Percentiles rank a stretch among this genome's conserved stretches.
phyloP scores from a whole-genome alignment of 2,329 filamentous ascomycete species.

The Claviceps fusiformis region DNA sequence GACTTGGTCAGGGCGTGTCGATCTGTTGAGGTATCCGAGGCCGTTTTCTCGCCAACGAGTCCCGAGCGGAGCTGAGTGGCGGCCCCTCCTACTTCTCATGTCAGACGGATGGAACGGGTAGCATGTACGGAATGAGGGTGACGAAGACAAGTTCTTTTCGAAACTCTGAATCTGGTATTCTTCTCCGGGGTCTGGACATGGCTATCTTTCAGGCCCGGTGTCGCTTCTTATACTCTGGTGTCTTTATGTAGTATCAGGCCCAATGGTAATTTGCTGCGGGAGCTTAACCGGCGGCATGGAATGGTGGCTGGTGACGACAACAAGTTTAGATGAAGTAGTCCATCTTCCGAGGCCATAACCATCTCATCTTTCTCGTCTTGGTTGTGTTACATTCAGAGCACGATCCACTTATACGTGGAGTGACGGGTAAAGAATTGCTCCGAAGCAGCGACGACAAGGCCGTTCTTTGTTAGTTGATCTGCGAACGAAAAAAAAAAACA shows the following conservation, averaged over 20 bases:
- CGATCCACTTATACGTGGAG: not conserved
- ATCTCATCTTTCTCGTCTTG: not conserved
- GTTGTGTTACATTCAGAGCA: not conserved
- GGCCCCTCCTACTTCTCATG: not conserved
- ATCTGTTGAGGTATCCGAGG: not conserved
- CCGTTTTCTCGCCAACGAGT: not conserved
- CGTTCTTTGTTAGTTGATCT: not conserved
- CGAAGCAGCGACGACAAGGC: not conserved
- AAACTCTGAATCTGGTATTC: not conserved
- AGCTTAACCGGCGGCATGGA: not conserved
- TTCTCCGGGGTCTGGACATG: not conserved
- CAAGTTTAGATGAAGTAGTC: not conserved
- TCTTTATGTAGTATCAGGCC: not conserved
- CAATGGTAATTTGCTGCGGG: not conserved
- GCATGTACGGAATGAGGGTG: not conserved
- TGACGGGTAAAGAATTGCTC: not conserved
- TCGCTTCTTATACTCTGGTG: no score
- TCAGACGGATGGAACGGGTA: not conserved
- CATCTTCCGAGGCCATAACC: not conserved
- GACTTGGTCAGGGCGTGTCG: not conserved
- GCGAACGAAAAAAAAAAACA: not conserved
- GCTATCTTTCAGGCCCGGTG: not conserved
- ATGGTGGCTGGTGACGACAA: constrained; percentile 1
- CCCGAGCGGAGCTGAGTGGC: no score
- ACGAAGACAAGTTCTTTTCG: not conserved